phyloP scores from a whole-genome alignment of 177 flowering plant species.

The Vitis hybrid region DNA sequence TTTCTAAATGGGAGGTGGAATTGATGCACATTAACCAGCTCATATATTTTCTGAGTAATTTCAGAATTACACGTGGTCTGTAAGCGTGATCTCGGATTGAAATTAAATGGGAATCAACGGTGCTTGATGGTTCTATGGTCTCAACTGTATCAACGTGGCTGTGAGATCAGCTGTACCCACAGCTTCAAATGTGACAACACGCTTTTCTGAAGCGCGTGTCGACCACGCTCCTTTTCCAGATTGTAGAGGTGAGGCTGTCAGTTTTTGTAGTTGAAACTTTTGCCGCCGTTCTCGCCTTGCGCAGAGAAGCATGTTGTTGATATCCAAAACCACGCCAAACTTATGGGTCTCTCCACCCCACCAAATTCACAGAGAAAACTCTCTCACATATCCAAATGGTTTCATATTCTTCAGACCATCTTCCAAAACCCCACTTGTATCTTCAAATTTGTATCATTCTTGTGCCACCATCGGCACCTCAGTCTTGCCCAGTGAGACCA shows the following conservation, averaged over 20 bases:
- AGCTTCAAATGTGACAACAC: too few relatives aligned
- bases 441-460: slow-evolving; percentile 7
- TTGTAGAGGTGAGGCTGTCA: neutral
- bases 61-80: too few relatives aligned
- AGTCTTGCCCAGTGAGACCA: slow-evolving; percentile 7
- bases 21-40: neutral
- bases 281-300: neutral
- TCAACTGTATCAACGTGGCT: too few relatives aligned
- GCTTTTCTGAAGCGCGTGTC: neutral
- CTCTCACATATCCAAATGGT: slow-evolving; percentile 1
- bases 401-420: slow-evolving; percentile 18
- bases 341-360: slow-evolving; percentile 15
- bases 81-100: too few relatives aligned
- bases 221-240: neutral
- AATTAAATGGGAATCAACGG: too few relatives aligned
- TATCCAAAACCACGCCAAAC: slow-evolving; percentile 14
- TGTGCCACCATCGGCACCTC: slow-evolving; percentile 6
- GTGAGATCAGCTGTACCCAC: too few relatives aligned
- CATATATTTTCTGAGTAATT: too few relatives aligned
- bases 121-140: too few relatives aligned
- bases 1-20: slow-evolving; percentile 6
- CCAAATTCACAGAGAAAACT: neutral
- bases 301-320: slow-evolving; percentile 10
- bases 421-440: slow-evolving; percentile 8
- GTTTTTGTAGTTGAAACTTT: slow-evolving; percentile 1